Conservation (phyloP, 805 yeast species). For the Jamesozyma piceae region DNA sequence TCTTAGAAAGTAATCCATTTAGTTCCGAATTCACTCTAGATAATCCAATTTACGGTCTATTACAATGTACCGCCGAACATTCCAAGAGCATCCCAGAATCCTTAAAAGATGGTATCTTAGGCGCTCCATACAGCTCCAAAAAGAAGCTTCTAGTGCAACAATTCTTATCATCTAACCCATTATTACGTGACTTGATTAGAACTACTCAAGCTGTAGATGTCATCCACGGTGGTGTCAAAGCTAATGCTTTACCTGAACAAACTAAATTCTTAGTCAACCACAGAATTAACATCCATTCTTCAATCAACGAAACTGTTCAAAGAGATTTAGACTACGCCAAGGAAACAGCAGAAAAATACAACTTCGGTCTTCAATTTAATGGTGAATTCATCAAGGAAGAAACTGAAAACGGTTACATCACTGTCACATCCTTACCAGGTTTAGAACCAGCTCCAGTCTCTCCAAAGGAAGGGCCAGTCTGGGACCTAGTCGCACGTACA, state of each 20-base stretch:
- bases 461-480: constrained; percentile 30
- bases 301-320: constrained; percentile 35
- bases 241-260: constrained; percentile 68
- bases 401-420: constrained; percentile 27
- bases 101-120: constrained; percentile 22
- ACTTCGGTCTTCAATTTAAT: constrained; percentile 35
- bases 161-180: constrained; percentile 9
- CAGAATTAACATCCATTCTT: constrained; percentile 51
- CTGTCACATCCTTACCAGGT: constrained; percentile 12
- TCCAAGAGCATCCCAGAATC: constrained; percentile 17
- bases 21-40: constrained; percentile 30
- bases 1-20: constrained; percentile 48
- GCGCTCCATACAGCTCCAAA: constrained; percentile 25
- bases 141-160: constrained; percentile 32
- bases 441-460: constrained; percentile 36
- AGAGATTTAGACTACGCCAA: constrained; percentile 32
- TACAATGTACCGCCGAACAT: constrained; percentile 57
- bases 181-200: constrained; percentile 35
- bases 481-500: constrained; percentile 42
- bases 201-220: constrained; percentile 65
- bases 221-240: constrained; percentile 62
- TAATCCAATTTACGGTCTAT: constrained; percentile 51
- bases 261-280: constrained; percentile 49
- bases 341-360: constrained; percentile 39
- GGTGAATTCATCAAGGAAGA: constrained; percentile 18